These are phyloP conservation scores for Mucor circinelloides DNA, from an alignment of 371 early-diverging fungal species.

Conservation along the genomic window DNA sequence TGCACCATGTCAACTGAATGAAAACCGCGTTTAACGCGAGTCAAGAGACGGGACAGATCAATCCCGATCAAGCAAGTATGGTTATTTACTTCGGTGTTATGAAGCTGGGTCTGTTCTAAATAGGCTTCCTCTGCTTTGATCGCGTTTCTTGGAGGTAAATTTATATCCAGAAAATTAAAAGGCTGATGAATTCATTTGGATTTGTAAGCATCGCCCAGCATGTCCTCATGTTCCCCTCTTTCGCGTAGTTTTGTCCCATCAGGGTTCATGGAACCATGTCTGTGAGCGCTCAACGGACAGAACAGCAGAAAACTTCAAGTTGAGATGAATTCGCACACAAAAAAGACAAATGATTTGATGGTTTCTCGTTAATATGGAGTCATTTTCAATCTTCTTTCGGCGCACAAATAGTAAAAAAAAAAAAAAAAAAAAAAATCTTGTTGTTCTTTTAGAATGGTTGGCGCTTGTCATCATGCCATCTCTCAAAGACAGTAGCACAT, in stretches of 20 bases:
- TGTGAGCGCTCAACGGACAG: not conserved
- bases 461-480: not conserved
- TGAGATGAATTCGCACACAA: not conserved
- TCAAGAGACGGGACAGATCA: not conserved
- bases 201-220: not conserved
- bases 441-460: not conserved
- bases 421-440: not conserved
- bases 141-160: not conserved
- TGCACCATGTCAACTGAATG: not conserved
- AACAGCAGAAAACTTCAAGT: not conserved
- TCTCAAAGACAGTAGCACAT: not conserved
- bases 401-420: not conserved
- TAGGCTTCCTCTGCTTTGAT: not conserved
- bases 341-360: not conserved
- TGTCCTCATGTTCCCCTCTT: not conserved
- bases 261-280: not conserved
- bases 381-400: not conserved
- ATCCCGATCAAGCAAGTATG: not conserved
- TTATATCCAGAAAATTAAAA: not conserved
- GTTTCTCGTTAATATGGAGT: not conserved
- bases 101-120: not conserved
- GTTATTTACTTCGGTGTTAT: not conserved
- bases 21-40: not conserved
- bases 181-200: not conserved
- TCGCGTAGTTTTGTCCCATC: not conserved